Conservation (phyloP, 176 grass and related monocot genomes). For the Leersia perrieri region DNA sequence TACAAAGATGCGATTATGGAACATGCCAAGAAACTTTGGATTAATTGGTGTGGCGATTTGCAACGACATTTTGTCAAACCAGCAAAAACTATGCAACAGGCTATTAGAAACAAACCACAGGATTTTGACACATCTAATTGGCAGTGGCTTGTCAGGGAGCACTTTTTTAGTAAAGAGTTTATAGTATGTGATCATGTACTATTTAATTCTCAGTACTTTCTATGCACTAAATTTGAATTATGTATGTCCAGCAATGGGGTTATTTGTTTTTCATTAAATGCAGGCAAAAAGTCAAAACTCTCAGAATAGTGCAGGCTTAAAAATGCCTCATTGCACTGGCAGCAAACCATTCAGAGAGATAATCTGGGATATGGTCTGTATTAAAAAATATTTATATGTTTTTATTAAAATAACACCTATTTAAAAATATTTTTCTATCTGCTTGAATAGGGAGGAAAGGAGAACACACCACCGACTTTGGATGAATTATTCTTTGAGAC, state of each 20-base stretch:
- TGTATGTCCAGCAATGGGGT: too few relatives aligned
- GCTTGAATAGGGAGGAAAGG: background rate
- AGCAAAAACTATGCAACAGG: background rate
- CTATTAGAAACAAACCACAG: background rate
- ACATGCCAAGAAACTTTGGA: background rate
- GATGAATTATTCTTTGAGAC: background rate
- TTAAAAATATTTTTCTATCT: background rate
- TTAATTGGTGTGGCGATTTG: background rate
- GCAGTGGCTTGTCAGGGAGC: background rate
- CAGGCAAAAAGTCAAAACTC: background rate
- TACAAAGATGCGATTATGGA: background rate
- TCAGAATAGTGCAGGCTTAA: background rate
- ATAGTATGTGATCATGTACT: background rate
- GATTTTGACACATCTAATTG: background rate
- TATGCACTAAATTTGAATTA: background rate
- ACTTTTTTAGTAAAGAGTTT: background rate
- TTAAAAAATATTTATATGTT: background rate
- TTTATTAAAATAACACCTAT: background rate
- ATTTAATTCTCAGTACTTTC: background rate
- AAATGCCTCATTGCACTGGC: background rate
- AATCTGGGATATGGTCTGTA: constrained; percentile 6
- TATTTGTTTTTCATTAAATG: background rate
- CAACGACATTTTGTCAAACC: background rate
- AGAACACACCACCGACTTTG: background rate
- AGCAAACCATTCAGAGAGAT: background rate